Conservation (phyloP, 768 basidiomycete species). For the Leccinum subgranulosum region DNA sequence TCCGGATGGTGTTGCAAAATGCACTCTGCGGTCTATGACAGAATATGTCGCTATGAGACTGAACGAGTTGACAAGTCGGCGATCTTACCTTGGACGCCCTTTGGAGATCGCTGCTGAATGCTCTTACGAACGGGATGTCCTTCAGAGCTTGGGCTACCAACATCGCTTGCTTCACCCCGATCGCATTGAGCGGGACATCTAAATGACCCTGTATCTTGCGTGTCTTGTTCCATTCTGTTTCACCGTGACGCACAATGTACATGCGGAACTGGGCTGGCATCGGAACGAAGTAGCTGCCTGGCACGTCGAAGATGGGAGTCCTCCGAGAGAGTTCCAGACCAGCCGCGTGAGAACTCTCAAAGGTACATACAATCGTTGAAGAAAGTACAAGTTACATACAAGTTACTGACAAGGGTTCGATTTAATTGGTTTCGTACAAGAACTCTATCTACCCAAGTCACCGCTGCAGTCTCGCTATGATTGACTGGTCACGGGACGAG, state of each 20-base stretch:
- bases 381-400: neutral
- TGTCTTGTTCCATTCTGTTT: slow-evolving; percentile 65
- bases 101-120: slow-evolving; percentile 68
- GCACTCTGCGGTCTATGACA: slow-evolving; percentile 57
- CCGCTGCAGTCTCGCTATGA: neutral
- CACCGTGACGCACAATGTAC: slow-evolving; percentile 74
- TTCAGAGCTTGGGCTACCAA: slow-evolving; percentile 53
- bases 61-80: neutral
- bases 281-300: neutral
- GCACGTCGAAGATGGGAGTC: neutral
- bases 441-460: neutral
- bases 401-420: neutral
- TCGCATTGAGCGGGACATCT: slow-evolving; percentile 63
- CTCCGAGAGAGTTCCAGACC: neutral
- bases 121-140: slow-evolving; percentile 51
- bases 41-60: neutral
- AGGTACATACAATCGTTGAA: neutral
- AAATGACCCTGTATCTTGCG: slow-evolving; percentile 73
- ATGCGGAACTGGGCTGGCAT: slow-evolving; percentile 41
- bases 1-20: slow-evolving; percentile 55
- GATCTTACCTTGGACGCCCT: slow-evolving; percentile 61
- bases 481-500: slow-evolving; percentile 28
- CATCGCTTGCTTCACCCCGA: slow-evolving; percentile 57
- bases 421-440: neutral
- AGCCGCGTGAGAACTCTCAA: neutral